Base-by-base conservation (phyloP, 805 yeast genomes). In the Suhomyces pyralidae region DNA sequence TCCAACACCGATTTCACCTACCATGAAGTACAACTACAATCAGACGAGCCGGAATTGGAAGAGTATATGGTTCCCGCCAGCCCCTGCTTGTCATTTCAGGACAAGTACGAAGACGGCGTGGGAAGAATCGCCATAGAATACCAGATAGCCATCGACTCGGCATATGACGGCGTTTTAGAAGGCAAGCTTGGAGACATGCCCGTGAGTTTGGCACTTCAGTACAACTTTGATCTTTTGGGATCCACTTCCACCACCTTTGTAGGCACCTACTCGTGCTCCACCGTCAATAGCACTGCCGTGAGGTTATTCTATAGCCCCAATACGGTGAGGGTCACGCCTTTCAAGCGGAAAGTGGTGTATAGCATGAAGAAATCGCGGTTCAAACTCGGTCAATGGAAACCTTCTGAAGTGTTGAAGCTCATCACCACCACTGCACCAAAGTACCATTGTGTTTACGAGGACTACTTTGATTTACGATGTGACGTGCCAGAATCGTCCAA, bases 381-480 rank as follows among this genome's bases (percentile, higher is more conserved):
- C 34, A 20, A 34, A 3, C 51, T 48, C 1, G 48, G 40, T 14
- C 19, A 14, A 14, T 42, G 45, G 45, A 38, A 19, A 19, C 20
- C 24, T 17, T 38, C 22, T 15, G 9, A 38, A 1, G 24, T 38
- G 10, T 17, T 38, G 15, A 57, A 53, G 49, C 53, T 43, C 36
- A 7, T 54, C 9, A 36, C 58, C 17, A 57, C 52, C 25, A 7
- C 45, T 14, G 25, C 49, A 1, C 65, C 66, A 0, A 54, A 49
- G n/a, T 62, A 53, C 54, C 59, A 50, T 50, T 62, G 66, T 51
- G 61, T 40, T 10, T 55, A 62, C 3, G 58, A 49, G 12, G 59
- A 59, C 40, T 51, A 51, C 19, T 45, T 58, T 46, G 59, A 60
- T 40, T 49, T 62, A 42, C 45, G 38, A n/a, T 62, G 66, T 42